phyloP scores from a whole-genome alignment of 768 basidiomycete genomes.

The Tephrocybe sp. region DNA sequence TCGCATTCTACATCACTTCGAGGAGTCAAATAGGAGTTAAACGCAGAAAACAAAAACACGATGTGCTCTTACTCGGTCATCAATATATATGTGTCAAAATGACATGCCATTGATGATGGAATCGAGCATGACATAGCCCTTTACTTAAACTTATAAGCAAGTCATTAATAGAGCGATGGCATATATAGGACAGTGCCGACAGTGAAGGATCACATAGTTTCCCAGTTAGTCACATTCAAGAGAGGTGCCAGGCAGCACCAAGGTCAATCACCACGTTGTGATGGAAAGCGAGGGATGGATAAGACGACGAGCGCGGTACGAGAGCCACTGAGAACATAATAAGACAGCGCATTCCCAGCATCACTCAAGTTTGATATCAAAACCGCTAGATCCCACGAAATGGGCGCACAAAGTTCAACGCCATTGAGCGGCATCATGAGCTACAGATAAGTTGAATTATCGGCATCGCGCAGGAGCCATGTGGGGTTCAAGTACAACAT shows the following conservation, averaged over 20 bases:
- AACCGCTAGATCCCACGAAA: background rate
- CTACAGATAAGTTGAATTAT: too few species aligned
- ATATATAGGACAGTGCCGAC: background rate
- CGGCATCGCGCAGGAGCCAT: background rate
- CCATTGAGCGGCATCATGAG: too few species aligned
- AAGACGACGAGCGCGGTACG: slow-evolving; percentile 2
- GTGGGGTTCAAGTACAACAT: background rate
- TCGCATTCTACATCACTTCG: background rate
- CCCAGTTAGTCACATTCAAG: background rate
- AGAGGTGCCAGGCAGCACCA: background rate
- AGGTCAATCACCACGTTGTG: slow-evolving; percentile 8
- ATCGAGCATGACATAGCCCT: too few species aligned
- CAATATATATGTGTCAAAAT: too few species aligned
- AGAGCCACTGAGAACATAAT: background rate
- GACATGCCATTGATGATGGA: too few species aligned
- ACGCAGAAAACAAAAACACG: too few species aligned
- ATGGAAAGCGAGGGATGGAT: background rate
- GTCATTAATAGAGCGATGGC: too few species aligned
- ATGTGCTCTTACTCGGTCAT: too few species aligned
- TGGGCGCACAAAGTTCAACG: too few species aligned
- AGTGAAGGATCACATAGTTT: slow-evolving; percentile 10
- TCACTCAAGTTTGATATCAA: slow-evolving; percentile 2
- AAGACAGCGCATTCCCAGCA: slow-evolving; percentile 9
- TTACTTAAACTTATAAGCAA: too few species aligned
- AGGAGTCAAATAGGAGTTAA: background rate